These are phyloP conservation scores for Trichoderma koningiopsis DNA, from an alignment of 2,329 filamentous ascomycete genomes.

Conservation along the genomic window DNA sequence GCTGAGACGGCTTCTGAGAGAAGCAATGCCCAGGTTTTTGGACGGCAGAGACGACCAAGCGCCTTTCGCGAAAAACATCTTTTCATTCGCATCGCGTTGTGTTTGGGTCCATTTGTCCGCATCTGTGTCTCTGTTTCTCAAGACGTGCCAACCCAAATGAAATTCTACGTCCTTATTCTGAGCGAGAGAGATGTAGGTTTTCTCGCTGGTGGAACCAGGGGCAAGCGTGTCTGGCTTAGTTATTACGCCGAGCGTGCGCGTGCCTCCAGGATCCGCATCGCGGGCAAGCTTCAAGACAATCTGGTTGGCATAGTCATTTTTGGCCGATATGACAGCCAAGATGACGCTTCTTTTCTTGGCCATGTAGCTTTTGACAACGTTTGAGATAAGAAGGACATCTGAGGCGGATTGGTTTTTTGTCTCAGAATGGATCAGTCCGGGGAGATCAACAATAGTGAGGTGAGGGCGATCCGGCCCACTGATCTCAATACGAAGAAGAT, in stretches of 20 bases:
- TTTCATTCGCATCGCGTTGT: constrained; percentile 45
- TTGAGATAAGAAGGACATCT: constrained; percentile 49
- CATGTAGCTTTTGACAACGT: constrained; percentile 61
- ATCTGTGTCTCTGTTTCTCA: constrained; percentile 50
- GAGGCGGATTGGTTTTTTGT: constrained; percentile 49
- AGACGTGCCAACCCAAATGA: constrained; percentile 55
- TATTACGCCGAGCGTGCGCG: constrained; percentile 57
- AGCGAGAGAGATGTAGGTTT: constrained; percentile 45
- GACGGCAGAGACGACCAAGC: constrained; percentile 43
- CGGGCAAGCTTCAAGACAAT: constrained; percentile 52
- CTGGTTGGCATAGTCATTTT: constrained; percentile 61
- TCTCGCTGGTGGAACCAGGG: constrained; percentile 43
- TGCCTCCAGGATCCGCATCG: constrained; percentile 32
- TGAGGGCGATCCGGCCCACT: constrained; percentile 52
- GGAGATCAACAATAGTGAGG: constrained; percentile 62
- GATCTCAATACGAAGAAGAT: constrained; percentile 54
- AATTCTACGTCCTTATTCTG: constrained; percentile 51
- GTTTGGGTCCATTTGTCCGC: constrained; percentile 34
- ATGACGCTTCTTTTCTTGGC: constrained; percentile 58
- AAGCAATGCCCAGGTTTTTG: constrained; percentile 48
- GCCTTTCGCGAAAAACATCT: constrained; percentile 47
- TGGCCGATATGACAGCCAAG: constrained; percentile 59
- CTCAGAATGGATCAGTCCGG: constrained; percentile 55
- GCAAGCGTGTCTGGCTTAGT: constrained; percentile 55
- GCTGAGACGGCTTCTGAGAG: constrained; percentile 53